Evolutionary conservation across 1,139 yeast genomes (phyloP).

Genomic region (Arxiozyma telluris): DNA sequence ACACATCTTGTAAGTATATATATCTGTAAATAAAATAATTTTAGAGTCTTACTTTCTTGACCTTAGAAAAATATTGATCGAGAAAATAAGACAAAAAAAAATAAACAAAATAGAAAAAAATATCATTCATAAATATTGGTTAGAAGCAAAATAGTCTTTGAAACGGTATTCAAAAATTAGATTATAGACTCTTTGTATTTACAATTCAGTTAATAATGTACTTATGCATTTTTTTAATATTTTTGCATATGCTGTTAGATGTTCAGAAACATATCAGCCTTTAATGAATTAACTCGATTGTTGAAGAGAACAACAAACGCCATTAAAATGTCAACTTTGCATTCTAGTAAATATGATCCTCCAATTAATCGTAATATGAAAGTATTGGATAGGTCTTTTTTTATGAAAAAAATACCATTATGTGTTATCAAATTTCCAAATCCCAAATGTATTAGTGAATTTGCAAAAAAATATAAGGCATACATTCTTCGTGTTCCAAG

Average conservation of each 20-base stretch:
- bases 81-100: background rate
- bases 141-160: too few relatives aligned
- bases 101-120: background rate
- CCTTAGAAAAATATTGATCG: background rate
- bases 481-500: conserved; percentile 58
- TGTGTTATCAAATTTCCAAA: conserved; percentile 64
- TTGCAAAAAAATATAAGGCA: conserved; percentile 38
- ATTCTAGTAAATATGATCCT: conserved; percentile 34
- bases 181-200: background rate
- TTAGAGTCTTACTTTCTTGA: background rate
- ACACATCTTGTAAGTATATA: background rate
- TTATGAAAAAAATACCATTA: conserved; percentile 46
- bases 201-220: background rate
- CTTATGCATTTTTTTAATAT: too few relatives aligned
- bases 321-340: background rate
- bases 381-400: conserved; percentile 55
- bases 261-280: background rate
- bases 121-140: too few relatives aligned
- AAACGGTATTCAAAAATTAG: too few relatives aligned
- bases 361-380: conserved; percentile 63
- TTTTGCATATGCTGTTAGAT: background rate
- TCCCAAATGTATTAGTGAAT: conserved; percentile 49
- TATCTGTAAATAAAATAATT: background rate
- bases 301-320: background rate
- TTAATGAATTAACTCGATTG: background rate